Percentiles rank a stretch among this genome's conserved stretches.
These are phyloP conservation scores for Thuidium tamariscinum DNA, from an alignment of 225 moss, liverwort and hornwort species.

Conservation along the genomic window DNA sequence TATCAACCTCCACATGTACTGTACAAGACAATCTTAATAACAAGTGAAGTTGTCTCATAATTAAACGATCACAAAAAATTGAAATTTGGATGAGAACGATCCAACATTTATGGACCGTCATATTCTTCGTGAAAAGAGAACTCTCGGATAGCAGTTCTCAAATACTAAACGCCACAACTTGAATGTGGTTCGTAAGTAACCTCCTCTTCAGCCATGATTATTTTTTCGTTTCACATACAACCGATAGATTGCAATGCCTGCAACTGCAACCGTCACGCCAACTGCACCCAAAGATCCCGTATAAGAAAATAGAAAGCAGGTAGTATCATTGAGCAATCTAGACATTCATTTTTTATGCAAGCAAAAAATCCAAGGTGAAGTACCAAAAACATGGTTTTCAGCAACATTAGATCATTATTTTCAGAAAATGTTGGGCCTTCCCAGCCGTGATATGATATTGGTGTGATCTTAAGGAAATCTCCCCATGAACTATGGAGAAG, in stretches of 20 bases:
- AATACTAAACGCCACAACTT: background rate
- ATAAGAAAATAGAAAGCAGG: background rate
- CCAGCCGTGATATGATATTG: background rate
- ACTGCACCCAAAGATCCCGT: slow-evolving; percentile 34
- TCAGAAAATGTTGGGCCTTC: background rate
- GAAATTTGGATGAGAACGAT: background rate
- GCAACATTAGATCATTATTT: background rate
- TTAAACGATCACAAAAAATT: background rate
- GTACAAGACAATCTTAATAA: background rate
- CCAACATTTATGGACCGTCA: background rate
- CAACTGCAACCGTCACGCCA: slow-evolving; percentile 55
- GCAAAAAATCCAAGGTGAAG: background rate
- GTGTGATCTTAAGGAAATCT: background rate
- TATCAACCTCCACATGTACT: background rate
- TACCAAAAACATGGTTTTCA: background rate
- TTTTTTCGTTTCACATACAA: background rate
- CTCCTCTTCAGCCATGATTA: background rate
- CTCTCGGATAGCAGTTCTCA: background rate
- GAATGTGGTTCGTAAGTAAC: too few species aligned
- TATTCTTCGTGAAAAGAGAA: background rate
- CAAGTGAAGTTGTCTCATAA: background rate
- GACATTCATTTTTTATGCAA: background rate
- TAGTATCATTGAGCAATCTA: background rate
- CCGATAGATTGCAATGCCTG: slow-evolving; percentile 47
- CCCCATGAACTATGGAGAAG: background rate